Base-by-base conservation (phyloP, 106 monocot genomes). In the Posidonia australis region DNA sequence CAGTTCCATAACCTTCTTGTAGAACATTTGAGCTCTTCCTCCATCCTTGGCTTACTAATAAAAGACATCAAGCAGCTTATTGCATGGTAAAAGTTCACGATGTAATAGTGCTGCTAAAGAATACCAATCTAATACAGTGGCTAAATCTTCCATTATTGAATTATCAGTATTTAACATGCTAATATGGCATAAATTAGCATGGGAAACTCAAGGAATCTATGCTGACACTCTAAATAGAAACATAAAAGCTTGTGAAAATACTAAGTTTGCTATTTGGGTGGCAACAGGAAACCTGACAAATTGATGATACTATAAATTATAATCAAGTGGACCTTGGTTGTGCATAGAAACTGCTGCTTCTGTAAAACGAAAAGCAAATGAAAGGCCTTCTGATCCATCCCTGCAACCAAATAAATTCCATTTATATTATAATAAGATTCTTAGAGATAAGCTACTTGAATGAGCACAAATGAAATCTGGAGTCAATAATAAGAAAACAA, bases 291-390 rank as follows among this genome's bases (percentile, higher is more conserved):
- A 49, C 12, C 12, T 0, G 13, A 16, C 3, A 49, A n/a, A 49
- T 13, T 49, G 12, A 17, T 45, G 44, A 45, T 45, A n/a, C 20
- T 55, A 52, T 25, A 60, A 60, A 60, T 31, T 58, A 30, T 16
- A 58, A 58, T 58, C 26, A 26, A 28, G 25, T 29, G 53, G 77
- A 88, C 98, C 98, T 83, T 91, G 83, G 25, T 83, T 99, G 27
- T 83, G 46, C 62, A 69, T 46, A 52, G 90, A 75, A 28, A 54
- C 32, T 57, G 81, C 60, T 68, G 82, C 76, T 73, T 99, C 98
- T 30, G 88, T 99, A 82, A 92, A 84, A 44, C 98, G 98, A 76
- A 99, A 99, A 62, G 98, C 87, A 85, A 99, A 99, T 44, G 98
- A 99, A 74, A 99, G 88, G 36, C 88, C 91, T 77, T 99, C 98